Conservation (phyloP, 2,329 filamentous ascomycete genomes). For the Botryosphaeria agaves region DNA sequence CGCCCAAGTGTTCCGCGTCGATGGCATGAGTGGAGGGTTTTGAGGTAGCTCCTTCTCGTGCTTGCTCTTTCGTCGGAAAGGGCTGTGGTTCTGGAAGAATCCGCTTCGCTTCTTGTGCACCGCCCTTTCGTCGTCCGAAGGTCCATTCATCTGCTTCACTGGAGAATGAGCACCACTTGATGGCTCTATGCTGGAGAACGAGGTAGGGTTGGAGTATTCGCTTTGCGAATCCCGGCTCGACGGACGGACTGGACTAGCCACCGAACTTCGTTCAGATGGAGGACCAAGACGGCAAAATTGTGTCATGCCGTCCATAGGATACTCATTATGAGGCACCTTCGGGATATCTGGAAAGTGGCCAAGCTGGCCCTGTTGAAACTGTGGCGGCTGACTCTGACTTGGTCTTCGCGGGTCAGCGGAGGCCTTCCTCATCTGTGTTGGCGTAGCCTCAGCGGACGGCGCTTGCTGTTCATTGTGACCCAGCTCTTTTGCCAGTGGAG, state of each 20-base stretch:
- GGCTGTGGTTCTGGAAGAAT: constrained; percentile 86
- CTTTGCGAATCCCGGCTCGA: constrained; percentile 79
- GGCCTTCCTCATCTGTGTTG: neutral
- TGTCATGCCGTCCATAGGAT: constrained; percentile 90
- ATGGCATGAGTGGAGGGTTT: constrained; percentile 18
- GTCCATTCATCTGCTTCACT: constrained; percentile 36
- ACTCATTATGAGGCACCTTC: constrained; percentile 75
- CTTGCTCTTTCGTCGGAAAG: constrained; percentile 68
- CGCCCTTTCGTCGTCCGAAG: constrained; percentile 42
- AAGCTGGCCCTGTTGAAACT: constrained; percentile 34
- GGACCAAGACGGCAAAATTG: constrained; percentile 78
- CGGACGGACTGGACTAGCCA: constrained; percentile 51
- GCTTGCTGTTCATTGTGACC: constrained; percentile 20
- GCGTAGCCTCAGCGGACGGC: neutral
- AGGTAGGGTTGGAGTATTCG: constrained; percentile 79
- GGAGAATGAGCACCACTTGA: constrained; percentile 59
- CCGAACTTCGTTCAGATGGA: constrained; percentile 51
- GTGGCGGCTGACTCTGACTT: constrained; percentile 17
- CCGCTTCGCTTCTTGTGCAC: constrained; percentile 57
- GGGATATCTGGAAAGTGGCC: constrained; percentile 47
- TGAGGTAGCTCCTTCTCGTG: constrained; percentile 45
- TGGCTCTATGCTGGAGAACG: constrained; percentile 72
- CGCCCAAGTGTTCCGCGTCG: constrained; percentile 36
- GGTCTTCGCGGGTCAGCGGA: constrained; percentile 15
- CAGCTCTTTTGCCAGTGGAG: constrained; percentile 51